Evolutionary conservation across 257 asterid species (phyloP).

Genomic region (Nicotiana sylvestris): DNA sequence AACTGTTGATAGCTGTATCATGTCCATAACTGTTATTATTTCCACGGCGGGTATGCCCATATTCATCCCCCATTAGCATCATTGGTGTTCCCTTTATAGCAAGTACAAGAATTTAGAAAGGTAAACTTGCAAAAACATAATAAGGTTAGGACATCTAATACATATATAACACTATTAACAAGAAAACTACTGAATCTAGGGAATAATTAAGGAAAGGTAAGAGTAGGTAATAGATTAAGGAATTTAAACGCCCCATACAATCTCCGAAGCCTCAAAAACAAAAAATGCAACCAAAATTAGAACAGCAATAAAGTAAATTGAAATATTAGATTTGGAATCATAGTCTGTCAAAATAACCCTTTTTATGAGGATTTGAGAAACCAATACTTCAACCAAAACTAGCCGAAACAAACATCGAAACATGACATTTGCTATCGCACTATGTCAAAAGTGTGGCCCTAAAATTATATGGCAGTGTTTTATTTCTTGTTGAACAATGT

Average conservation of each 20-base stretch:
- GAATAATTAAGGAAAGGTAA: neutral
- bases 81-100: constrained; percentile 78
- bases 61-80: constrained; percentile 99
- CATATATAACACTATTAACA: neutral
- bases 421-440: neutral
- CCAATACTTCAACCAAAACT: neutral
- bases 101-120: constrained; percentile 12
- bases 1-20: constrained; percentile 78
- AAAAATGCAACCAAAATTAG: neutral
- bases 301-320: neutral
- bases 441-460: constrained; percentile 3
- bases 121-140: neutral
- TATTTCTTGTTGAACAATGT: neutral
- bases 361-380: neutral
- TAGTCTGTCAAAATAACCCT: neutral
- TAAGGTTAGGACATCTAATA: neutral
- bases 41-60: constrained; percentile 90
- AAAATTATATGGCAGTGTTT: neutral
- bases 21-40: constrained; percentile 97
- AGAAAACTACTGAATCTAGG: constrained; percentile 7
- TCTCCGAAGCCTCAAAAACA: neutral
- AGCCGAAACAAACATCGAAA: neutral
- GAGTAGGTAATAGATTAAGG: neutral
- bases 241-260: neutral
- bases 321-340: neutral